These are phyloP conservation scores for Podaxis mareebaensis DNA, from an alignment of 768 basidiomycete genomes.

Conservation along the genomic window DNA sequence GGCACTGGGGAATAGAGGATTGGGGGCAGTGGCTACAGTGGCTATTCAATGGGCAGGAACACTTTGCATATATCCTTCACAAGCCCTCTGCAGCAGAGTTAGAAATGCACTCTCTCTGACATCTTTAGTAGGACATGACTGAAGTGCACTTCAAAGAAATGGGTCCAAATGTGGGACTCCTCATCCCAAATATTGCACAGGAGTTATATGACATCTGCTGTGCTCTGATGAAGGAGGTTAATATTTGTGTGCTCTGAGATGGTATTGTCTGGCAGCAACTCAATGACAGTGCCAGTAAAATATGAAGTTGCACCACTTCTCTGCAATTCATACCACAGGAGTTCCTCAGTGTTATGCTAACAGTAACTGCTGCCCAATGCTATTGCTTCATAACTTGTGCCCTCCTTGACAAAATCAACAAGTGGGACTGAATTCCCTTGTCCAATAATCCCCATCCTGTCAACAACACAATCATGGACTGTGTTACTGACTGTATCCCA, in stretches of 20 bases:
- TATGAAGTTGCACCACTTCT: neutral
- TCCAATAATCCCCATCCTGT: neutral
- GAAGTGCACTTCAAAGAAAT: neutral
- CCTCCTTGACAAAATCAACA: conserved; percentile 3
- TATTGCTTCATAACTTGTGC: neutral
- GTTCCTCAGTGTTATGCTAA: neutral
- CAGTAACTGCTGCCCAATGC: neutral
- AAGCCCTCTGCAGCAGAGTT: neutral
- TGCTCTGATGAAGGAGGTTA: neutral
- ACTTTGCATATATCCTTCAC: conserved; percentile 1
- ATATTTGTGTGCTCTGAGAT: neutral
- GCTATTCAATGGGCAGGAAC: conserved; percentile 4
- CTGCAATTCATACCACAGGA: neutral
- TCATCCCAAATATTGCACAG: neutral
- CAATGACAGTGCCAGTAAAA: neutral
- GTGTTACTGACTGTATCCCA: neutral
- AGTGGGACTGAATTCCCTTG: neutral
- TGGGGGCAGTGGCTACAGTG: conserved; percentile 8
- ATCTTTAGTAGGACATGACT: conserved; percentile 6
- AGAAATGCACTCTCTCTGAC: neutral
- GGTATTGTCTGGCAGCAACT: neutral
- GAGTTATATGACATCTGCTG: neutral
- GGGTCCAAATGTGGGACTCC: neutral
- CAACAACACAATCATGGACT: neutral
- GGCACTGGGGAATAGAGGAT: neutral